phyloP scores from a whole-genome alignment of 1,139 yeast species.

The Candida tropicalis region DNA sequence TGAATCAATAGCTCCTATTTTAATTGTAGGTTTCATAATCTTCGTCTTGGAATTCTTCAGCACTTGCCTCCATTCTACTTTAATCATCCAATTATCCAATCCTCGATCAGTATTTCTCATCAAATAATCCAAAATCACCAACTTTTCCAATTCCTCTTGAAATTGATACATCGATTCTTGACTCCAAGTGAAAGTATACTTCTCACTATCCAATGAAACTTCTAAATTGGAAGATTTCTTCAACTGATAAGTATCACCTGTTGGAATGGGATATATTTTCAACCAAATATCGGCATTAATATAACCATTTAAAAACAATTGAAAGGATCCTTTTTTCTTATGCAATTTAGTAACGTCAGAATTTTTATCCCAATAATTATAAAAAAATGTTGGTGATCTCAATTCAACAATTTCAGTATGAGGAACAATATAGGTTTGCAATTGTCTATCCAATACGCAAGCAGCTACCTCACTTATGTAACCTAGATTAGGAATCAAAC shows the following conservation, averaged over 20 bases:
- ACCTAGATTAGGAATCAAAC: constrained; percentile 73
- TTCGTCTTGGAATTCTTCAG: constrained; percentile 10
- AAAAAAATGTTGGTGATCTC: constrained; percentile 58
- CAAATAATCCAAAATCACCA: constrained; percentile 70
- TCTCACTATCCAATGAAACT: constrained; percentile 20
- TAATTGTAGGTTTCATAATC: constrained; percentile 41
- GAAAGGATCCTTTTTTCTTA: constrained; percentile 67
- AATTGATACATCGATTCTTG: constrained; percentile 51
- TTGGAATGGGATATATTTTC: constrained; percentile 58
- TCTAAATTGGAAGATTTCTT: constrained; percentile 25
- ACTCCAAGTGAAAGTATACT: constrained; percentile 54
- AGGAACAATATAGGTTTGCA: constrained; percentile 65
- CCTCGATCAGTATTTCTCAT: constrained; percentile 80
- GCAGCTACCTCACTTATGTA: constrained; percentile 78
- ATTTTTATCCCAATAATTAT: constrained; percentile 50
- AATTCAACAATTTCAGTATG: constrained; percentile 61
- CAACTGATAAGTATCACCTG: constrained; percentile 21
- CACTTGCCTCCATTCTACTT: constrained; percentile 48
- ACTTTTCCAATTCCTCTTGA: constrained; percentile 64
- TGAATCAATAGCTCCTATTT: constrained; percentile 75
- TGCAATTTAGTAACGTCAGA: constrained; percentile 29
- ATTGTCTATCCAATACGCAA: constrained; percentile 60
- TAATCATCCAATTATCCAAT: constrained; percentile 78
- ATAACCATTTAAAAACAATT: constrained; percentile 61
- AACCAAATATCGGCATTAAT: constrained; percentile 65